Conservation (phyloP, 176 grass and related monocot species). For the Oryza coarctata region DNA sequence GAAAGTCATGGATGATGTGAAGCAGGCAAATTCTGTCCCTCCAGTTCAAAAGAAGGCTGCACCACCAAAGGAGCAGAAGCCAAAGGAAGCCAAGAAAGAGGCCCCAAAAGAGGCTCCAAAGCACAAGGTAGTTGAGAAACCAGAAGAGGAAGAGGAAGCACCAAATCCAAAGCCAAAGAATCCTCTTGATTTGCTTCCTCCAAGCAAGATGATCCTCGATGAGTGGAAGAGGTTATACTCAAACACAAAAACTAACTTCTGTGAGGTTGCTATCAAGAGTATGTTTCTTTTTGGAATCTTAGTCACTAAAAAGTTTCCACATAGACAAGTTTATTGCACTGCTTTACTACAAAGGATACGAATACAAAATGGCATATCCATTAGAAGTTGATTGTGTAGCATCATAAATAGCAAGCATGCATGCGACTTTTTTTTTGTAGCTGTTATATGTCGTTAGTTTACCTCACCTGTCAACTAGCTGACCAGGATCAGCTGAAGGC, state of each 20-base stretch:
- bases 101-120: conserved; percentile 53
- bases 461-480: neutral
- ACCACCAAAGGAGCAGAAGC: conserved; percentile 63
- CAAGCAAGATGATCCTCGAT: conserved; percentile 89
- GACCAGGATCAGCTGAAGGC: too few species aligned
- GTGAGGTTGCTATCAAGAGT: conserved; percentile 90
- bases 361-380: neutral
- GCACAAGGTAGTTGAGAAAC: conserved; percentile 44
- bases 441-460: neutral
- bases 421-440: neutral
- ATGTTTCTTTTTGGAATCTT: neutral
- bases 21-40: conserved; percentile 65
- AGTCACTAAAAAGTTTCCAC: neutral
- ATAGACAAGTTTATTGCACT: neutral
- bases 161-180: conserved; percentile 86
- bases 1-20: conserved; percentile 62
- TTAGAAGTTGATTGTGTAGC: neutral
- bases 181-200: conserved; percentile 77
- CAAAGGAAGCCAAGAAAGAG: conserved; percentile 71
- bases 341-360: neutral
- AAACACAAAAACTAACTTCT: conserved; percentile 90
- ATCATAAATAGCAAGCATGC: neutral
- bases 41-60: conserved; percentile 50
- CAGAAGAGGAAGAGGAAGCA: conserved; percentile 65
- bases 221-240: conserved; percentile 94